Evolutionary conservation across 305 asterid species (phyloP).

Genomic region (Galium porrigens): DNA sequence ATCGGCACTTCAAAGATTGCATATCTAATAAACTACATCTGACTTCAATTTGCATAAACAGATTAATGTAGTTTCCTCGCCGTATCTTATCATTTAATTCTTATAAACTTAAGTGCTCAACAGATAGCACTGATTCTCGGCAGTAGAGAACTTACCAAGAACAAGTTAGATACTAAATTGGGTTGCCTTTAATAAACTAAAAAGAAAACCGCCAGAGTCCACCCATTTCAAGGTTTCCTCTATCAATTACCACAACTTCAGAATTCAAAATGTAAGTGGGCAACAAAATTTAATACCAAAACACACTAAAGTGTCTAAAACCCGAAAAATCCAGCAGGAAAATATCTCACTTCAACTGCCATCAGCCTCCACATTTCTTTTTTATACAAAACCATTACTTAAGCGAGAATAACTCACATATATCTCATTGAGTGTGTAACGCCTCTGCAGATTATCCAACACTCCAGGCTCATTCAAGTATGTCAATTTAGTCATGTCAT

Average conservation of each 20-base stretch:
- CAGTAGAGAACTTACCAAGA: background rate
- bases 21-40: background rate
- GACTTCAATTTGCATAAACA: background rate
- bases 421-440: slow-evolving; percentile 81
- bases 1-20: background rate
- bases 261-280: background rate
- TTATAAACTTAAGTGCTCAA: background rate
- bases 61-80: background rate
- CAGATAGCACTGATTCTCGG: background rate
- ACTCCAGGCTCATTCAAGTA: slow-evolving; percentile 94
- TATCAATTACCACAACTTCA: background rate
- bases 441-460: slow-evolving; percentile 74
- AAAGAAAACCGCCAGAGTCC: background rate
- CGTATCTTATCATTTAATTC: background rate
- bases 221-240: background rate
- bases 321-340: background rate
- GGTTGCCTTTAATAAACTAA: background rate
- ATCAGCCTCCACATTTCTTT: background rate
- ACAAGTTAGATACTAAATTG: background rate
- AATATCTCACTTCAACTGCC: background rate
- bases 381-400: background rate
- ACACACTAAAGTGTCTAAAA: background rate
- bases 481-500: slow-evolving; percentile 90
- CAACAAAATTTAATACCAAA: background rate
- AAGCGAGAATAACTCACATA: slow-evolving; percentile 38